Conservation (phyloP, 2,329 filamentous ascomycete species). For the Colletotrichum chlorophyti region DNA sequence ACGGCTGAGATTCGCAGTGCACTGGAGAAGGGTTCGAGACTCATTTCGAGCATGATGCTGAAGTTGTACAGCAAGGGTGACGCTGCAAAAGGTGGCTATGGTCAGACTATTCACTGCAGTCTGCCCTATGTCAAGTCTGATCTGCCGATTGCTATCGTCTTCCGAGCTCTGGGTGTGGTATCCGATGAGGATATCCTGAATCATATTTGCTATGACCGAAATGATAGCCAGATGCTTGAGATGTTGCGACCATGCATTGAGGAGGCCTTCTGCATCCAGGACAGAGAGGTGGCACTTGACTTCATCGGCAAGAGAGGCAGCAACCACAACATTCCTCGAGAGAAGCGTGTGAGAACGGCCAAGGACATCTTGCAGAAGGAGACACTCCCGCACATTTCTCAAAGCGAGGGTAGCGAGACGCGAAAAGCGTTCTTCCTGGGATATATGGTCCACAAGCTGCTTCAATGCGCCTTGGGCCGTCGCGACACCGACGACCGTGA, state of each 20-base stretch:
- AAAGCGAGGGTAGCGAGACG: slow-evolving; percentile 92
- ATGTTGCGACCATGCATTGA: slow-evolving; percentile 97
- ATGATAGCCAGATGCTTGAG: slow-evolving; percentile 96
- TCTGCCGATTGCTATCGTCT: slow-evolving; percentile 93
- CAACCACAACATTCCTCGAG: slow-evolving; percentile 65
- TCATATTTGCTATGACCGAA: slow-evolving; percentile 95
- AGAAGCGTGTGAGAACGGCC: slow-evolving; percentile 90
- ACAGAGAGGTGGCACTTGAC: slow-evolving; percentile 91
- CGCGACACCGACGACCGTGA: slow-evolving; percentile 96
- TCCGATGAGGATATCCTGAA: slow-evolving; percentile 98
- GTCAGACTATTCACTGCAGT: slow-evolving; percentile 87
- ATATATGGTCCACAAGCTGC: slow-evolving; percentile 96
- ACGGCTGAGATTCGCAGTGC: slow-evolving; percentile 96
- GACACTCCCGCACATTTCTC: slow-evolving; percentile 94
- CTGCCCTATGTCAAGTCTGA: slow-evolving; percentile 94
- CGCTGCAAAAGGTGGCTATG: slow-evolving; percentile 77
- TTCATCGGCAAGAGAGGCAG: slow-evolving; percentile 94
- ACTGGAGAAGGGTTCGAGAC: slow-evolving; percentile 91
- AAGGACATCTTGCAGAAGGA: slow-evolving; percentile 97
- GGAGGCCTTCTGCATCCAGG: slow-evolving; percentile 95
- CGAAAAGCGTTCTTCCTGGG: slow-evolving; percentile 97
- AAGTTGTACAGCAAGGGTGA: slow-evolving; percentile 90
- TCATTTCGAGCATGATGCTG: slow-evolving; percentile 91
- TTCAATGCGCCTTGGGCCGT: slow-evolving; percentile 91
- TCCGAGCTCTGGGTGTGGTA: slow-evolving; percentile 92